Evolutionary conservation across 768 basidiomycete species (phyloP).

Genomic region (Chlorophyllum brunneum): DNA sequence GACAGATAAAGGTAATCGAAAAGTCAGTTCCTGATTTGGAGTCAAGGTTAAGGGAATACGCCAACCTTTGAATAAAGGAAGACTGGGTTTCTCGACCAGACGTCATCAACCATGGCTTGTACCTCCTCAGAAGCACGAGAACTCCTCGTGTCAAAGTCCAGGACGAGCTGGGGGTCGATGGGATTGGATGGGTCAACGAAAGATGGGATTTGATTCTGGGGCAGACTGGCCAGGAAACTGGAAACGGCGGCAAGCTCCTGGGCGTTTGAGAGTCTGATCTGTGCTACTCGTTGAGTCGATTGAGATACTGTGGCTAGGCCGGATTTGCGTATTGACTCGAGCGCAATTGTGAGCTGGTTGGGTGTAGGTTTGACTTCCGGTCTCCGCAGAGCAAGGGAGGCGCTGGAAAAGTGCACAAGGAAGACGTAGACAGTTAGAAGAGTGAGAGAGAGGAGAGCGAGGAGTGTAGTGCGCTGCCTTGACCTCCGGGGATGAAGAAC

Average conservation of each 20-base stretch:
- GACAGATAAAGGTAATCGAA: conserved; percentile 3
- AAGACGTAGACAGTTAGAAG: conserved; percentile 53
- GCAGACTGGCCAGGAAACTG: conserved; percentile 68
- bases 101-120: conserved; percentile 51
- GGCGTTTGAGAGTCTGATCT: conserved; percentile 39
- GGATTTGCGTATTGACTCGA: conserved; percentile 33
- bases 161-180: conserved; percentile 76
- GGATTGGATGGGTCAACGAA: conserved; percentile 58
- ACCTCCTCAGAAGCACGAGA: conserved; percentile 60
- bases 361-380: conserved; percentile 23
- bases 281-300: conserved; percentile 18
- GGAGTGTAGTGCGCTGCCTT: conserved; percentile 49
- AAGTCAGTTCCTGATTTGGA: conserved; percentile 3
- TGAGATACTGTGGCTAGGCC: conserved; percentile 19
- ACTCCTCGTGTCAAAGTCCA: conserved; percentile 79
- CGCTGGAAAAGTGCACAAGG: conserved; percentile 41
- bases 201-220: conserved; percentile 70
- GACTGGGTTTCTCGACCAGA: conserved; percentile 73
- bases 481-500: conserved; percentile 40
- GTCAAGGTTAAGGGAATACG: conserved; percentile 3
- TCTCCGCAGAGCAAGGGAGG: conserved; percentile 31
- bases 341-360: conserved; percentile 31
- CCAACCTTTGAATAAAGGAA: conserved; percentile 70
- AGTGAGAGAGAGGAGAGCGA: conserved; percentile 51
- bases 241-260: conserved; percentile 76